Percentiles rank a stretch among this genome's conserved stretches.
Conservation (phyloP, 805 yeast genomes). For the Starmerella asiatica region DNA sequence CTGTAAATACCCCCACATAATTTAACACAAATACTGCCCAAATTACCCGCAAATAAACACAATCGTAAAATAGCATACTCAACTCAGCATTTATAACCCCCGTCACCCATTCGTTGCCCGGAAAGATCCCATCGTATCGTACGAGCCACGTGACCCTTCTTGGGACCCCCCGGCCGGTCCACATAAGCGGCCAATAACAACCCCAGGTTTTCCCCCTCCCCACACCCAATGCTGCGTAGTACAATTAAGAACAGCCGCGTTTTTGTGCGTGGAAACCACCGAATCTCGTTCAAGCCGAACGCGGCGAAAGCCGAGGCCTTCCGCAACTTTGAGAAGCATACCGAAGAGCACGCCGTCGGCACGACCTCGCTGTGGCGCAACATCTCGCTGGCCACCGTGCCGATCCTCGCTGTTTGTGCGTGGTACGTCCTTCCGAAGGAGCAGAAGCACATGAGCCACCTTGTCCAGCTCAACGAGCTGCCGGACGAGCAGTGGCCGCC, state of each 20-base stretch:
- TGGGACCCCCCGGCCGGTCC: neutral
- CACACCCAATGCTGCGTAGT: slow-evolving; percentile 17
- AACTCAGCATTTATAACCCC: no score
- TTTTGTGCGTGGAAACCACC: slow-evolving; percentile 21
- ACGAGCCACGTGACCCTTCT: slow-evolving; percentile 1
- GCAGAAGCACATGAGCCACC: slow-evolving; percentile 78
- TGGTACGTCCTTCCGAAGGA: slow-evolving; percentile 73
- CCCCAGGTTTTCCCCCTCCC: neutral
- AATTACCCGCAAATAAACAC: neutral
- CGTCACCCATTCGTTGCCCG: neutral
- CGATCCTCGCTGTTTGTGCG: slow-evolving; percentile 64
- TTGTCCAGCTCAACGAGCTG: slow-evolving; percentile 40
- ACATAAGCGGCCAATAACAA: slow-evolving; percentile 1
- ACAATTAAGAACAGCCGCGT: slow-evolving; percentile 11
- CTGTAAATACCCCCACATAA: no score
- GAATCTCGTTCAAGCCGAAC: slow-evolving; percentile 25
- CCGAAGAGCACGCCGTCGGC: slow-evolving; percentile 64
- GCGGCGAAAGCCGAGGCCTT: slow-evolving; percentile 60
- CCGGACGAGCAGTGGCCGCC: slow-evolving; percentile 87
- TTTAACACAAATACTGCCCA: no score
- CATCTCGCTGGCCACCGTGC: slow-evolving; percentile 69
- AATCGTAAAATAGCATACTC: neutral
- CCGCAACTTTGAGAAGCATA: slow-evolving; percentile 45
- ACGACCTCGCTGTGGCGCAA: slow-evolving; percentile 77
- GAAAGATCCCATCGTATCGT: no score